Evolutionary conservation across 495 filamentous ascomycete genomes (phyloP), one percentile per base, ranked within the genome.

Genomic region (Trypethelium eluteriae): DNA sequence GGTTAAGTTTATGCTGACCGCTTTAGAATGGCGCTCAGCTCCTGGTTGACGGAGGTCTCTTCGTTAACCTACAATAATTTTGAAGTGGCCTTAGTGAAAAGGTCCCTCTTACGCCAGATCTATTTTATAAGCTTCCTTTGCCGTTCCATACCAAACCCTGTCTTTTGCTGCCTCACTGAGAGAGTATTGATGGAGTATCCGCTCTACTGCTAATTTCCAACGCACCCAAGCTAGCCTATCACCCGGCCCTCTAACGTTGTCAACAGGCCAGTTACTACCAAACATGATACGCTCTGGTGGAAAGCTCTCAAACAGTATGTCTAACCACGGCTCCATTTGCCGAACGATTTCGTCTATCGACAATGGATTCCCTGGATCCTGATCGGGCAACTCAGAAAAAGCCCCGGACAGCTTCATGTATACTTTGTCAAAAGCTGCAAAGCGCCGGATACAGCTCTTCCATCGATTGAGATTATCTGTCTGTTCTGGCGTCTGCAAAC

Each of bases 371-470:
- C 70, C 75, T 9, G 76, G 73, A 53, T 68, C 53, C 64, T 78
- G 64, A 68, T 83, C 65, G 4, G 82, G 79, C 74, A 96, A 80
- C 78, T 95, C 89, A 2, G 86, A 83, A 73, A 96, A 93, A 46
- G 77, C 82, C 11, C 92, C 92, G 35, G 88, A 92, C n/a, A 96
- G 83, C 79, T 96, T 96, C 85, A 96, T 90, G 79, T 89, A 94
- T 4, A 86, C 88, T 16, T 74, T 78, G 18, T 59, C 32, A 7
- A 62, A 46, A 39, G 36, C n/a, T 14, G 64, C 49, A 38, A 66
- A 66, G 14, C 56, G 64, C n/a, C 81, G 74, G 79, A 61, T 68
- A 81, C 78, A 85, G 80, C 69, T 82, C 77, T 53, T 78, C 82
- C 82, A 85, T 18, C 38, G 49, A 14, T 63, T 11, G 62, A 76